These are phyloP conservation scores for Annulohypoxylon truncatum DNA, from an alignment of 2,329 filamentous ascomycete species.

Conservation along the genomic window DNA sequence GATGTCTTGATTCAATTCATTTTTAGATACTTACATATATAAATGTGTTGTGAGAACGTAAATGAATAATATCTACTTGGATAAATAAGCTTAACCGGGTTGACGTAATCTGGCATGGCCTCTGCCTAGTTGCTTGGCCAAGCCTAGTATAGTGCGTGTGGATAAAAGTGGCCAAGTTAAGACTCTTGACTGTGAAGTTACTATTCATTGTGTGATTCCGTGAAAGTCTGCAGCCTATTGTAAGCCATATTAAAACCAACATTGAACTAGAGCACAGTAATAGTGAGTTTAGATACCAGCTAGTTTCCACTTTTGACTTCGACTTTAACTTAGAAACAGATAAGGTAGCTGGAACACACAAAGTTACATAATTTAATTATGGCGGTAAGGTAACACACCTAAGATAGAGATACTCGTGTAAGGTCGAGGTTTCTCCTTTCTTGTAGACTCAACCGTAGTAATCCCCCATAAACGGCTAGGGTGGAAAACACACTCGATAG, in stretches of 20 bases:
- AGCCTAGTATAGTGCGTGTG: not conserved
- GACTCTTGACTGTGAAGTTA: not conserved
- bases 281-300: not conserved
- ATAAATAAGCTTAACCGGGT: not conserved
- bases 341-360: not conserved
- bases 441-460: slow-evolving; percentile 2
- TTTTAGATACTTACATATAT: not conserved
- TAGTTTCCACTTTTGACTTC: not conserved
- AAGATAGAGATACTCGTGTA: slow-evolving; percentile 9
- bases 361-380: not conserved
- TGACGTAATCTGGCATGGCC: not conserved
- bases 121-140: not conserved
- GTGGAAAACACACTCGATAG: slow-evolving; percentile 2
- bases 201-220: not conserved
- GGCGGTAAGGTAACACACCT: not conserved
- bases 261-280: too few relatives aligned
- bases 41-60: not conserved
- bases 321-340: not conserved
- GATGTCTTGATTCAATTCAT: not conserved
- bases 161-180: not conserved
- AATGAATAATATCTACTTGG: not conserved
- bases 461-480: not conserved
- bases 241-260: too few relatives aligned
- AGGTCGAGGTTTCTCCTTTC: slow-evolving; percentile 9
- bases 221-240: not conserved